phyloP scores from a whole-genome alignment of 352 stramenopile genomes.

The Elongisporangium anandrum region DNA sequence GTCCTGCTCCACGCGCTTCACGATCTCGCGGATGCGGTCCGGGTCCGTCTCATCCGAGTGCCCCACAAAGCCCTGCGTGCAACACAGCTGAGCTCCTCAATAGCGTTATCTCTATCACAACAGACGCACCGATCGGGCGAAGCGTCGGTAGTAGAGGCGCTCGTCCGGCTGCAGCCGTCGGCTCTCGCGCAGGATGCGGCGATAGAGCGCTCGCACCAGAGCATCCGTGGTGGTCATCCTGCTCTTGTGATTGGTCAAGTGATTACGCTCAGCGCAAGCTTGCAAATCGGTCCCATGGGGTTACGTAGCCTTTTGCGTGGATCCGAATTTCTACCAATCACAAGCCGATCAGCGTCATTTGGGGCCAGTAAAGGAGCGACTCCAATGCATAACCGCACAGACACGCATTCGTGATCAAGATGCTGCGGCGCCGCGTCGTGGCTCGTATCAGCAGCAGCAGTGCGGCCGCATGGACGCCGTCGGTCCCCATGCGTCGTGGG shows the following conservation, averaged over 20 bases:
- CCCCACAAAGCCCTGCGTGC: slow-evolving; percentile 24
- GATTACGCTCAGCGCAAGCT: neutral
- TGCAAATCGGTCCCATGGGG: too few species aligned
- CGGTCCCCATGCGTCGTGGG: neutral
- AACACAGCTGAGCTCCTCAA: neutral
- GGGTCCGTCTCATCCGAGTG: slow-evolving; percentile 32
- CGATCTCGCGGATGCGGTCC: slow-evolving; percentile 25
- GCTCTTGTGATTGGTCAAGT: neutral
- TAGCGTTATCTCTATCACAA: neutral
- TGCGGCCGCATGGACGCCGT: neutral
- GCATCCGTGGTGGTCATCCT: neutral
- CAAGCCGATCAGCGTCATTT: neutral
- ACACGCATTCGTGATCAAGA: neutral
- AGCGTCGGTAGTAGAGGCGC: slow-evolving; percentile 39
- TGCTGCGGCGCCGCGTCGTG: neutral
- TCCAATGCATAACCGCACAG: neutral
- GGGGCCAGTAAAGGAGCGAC: neutral
- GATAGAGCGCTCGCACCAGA: slow-evolving; percentile 25
- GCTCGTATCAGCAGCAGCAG: neutral
- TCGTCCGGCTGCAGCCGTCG: slow-evolving; percentile 31
- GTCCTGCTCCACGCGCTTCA: slow-evolving; percentile 29
- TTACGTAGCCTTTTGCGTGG: neutral
- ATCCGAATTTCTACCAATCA: neutral
- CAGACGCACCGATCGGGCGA: slow-evolving; percentile 28
- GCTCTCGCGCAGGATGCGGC: slow-evolving; percentile 38